Evolutionary conservation across 208 protist genomes (phyloP), one percentile per base, ranked within the genome.

Genomic region (Angomonas desouzai): DNA sequence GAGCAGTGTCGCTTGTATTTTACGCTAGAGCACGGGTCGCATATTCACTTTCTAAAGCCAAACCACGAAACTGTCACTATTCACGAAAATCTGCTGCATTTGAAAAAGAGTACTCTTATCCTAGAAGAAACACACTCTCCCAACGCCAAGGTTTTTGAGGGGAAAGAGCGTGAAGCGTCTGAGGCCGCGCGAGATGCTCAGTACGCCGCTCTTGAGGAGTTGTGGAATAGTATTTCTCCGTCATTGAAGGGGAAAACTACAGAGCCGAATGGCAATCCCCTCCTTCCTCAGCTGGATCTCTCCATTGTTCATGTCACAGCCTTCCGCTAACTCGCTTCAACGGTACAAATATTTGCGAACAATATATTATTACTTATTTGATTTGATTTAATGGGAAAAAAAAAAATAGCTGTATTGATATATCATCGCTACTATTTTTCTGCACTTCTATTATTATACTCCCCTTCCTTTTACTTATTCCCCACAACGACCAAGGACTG

Each of bases 391-490:
- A n/a, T n/a, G n/a, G n/a, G n/a, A n/a, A n/a, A n/a, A n/a, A n/a
- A n/a, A n/a, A n/a, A n/a, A n/a, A n/a, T n/a, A n/a, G n/a, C n/a
- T n/a, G n/a, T n/a, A n/a, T n/a, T n/a, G n/a, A n/a, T n/a, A n/a
- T n/a, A n/a, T n/a, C n/a, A n/a, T n/a, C n/a, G n/a, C n/a, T n/a
- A n/a, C n/a, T n/a, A n/a, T n/a, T n/a, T n/a, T n/a, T n/a, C n/a
- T n/a, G n/a, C n/a, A n/a, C n/a, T n/a, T n/a, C n/a, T n/a, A n/a
- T n/a, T n/a, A n/a, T n/a, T n/a, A n/a, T n/a, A n/a, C n/a, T n/a
- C n/a, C n/a, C 33, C n/a, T 56, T 56, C 40, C 0, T n/a, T 68
- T 49, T 38, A 43, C 16, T 55, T 3, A 38, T 55, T 62, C 48
- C 33, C 13, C n/a, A 45, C 25, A 33, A 18, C 30, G 34, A 38